Evolutionary conservation across 2,329 filamentous ascomycete species (phyloP), one percentile per base, ranked within the genome.

Genomic region (Simplicillium sp.): DNA sequence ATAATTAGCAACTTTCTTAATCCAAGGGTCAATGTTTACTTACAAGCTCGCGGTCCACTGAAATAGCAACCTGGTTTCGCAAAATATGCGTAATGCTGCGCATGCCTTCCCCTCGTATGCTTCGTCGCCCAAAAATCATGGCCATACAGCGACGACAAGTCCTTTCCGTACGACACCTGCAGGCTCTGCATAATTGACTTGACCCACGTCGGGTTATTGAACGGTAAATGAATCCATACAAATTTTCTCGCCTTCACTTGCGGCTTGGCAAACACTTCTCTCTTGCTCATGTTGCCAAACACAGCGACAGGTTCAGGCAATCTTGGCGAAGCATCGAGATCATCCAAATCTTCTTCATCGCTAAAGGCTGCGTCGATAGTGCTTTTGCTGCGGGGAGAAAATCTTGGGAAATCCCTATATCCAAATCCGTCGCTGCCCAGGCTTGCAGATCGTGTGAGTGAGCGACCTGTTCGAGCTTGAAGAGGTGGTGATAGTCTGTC

Each of bases 161-260:
- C 65, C 33, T 56, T 56, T 5, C 57, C 52, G 13, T 67, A 56
- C 8, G 55, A 53, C 2, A 50, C 48, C 39, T 70, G 60, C 29
- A 71, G 52, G 1, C 62, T 65, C 46, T 69, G 65, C 3, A 70
- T 61, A 3, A 75, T 57, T 44, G 73, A 72, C 60, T 72, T 74
- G 3, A 77, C 73, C 74, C 74, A 78, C 0, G 68, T 64, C 0
- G 74, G 71, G 39, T 77, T 77, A 8, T 72, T 77, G 20, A 68
- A 77, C 0, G 73, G 70, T 14, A 75, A 47, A 53, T 78, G 74
- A 36, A 77, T 66, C 74, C 75, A 78, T 48, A 71, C 67, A 47
- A 77, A 77, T 51, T 70, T 75, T 17, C 69, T 64, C 3, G 53
- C 48, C 29, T 55, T 51, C 3, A 55, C 50, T 32, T 59, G 51